Conservation (phyloP, 768 basidiomycete species). For the Panus rudis region DNA sequence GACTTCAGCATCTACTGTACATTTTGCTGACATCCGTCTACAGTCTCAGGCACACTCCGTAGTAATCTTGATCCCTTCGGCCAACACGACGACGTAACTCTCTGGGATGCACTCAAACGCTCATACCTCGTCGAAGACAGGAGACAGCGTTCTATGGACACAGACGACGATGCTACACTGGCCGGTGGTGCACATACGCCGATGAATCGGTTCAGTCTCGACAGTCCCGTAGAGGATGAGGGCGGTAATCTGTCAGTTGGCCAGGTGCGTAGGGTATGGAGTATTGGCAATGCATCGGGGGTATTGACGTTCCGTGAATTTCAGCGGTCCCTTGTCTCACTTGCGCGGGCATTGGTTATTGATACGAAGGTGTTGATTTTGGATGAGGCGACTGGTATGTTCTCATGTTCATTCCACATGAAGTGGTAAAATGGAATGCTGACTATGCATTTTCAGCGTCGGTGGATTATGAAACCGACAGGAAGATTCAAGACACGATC, state of each 20-base stretch:
- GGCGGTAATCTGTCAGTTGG: slow-evolving; percentile 80
- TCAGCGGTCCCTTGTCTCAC: slow-evolving; percentile 75
- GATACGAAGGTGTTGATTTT: slow-evolving; percentile 79
- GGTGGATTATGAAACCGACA: slow-evolving; percentile 85
- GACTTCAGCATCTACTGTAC: neutral
- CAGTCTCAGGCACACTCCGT: slow-evolving; percentile 75
- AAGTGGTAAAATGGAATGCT: neutral
- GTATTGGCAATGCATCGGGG: neutral
- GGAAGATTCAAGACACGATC: slow-evolving; percentile 89
- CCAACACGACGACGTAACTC: slow-evolving; percentile 64
- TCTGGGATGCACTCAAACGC: slow-evolving; percentile 86
- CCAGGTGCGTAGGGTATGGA: slow-evolving; percentile 38
- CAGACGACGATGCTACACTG: slow-evolving; percentile 29
- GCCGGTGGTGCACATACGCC: slow-evolving; percentile 33
- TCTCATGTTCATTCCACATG: slow-evolving; percentile 3
- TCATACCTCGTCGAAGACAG: slow-evolving; percentile 69
- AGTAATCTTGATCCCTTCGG: slow-evolving; percentile 89
- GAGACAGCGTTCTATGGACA: slow-evolving; percentile 15
- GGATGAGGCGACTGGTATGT: slow-evolving; percentile 90
- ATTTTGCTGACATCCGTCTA: slow-evolving; percentile 11
- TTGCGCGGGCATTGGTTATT: slow-evolving; percentile 86
- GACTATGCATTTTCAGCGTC: no score
- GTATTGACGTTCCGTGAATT: slow-evolving; percentile 8
- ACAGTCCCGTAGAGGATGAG: slow-evolving; percentile 80
- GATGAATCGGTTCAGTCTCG: slow-evolving; percentile 64